A percentile compares a stretch with the other conserved stretches of the same genome.
Conservation (phyloP, 192 early-diverging fungal genomes). For the Rhizophagus sp. region DNA sequence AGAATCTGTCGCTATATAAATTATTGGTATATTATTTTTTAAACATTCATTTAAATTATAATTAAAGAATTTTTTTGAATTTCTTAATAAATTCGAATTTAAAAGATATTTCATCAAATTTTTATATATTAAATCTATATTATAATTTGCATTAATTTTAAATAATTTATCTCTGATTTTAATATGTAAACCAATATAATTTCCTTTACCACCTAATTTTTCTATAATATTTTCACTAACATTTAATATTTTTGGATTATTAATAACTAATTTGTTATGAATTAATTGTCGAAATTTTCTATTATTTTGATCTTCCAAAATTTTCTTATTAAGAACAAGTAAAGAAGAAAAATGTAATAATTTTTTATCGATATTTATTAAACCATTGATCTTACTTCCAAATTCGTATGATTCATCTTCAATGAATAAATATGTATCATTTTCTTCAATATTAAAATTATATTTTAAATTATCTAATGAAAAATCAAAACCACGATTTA, state of each 20-base stretch:
- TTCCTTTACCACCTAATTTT: neutral
- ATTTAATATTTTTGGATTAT: neutral
- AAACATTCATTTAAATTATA: neutral
- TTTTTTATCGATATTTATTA: too few relatives aligned
- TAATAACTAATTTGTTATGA: neutral
- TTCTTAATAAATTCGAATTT: neutral
- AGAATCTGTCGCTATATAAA: neutral
- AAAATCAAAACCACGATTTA: neutral
- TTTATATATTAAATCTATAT: neutral
- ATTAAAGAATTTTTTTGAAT: neutral
- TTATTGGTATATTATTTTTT: neutral
- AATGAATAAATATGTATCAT: neutral
- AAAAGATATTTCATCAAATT: neutral
- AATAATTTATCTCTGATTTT: neutral
- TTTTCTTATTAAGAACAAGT: neutral
- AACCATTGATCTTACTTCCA: too few relatives aligned
- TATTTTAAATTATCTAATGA: neutral
- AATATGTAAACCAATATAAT: conserved; percentile 12
- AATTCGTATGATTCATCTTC: neutral
- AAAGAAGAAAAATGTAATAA: neutral
- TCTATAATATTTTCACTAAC: neutral
- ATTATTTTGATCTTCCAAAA: neutral
- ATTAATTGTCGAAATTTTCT: neutral
- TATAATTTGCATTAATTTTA: neutral
- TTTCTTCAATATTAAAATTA: neutral